A percentile compares a stretch with the other conserved stretches of the same genome.
phyloP scores from a whole-genome alignment of 73 alveolate genomes.

The Tetrahymena malaccensis region DNA sequence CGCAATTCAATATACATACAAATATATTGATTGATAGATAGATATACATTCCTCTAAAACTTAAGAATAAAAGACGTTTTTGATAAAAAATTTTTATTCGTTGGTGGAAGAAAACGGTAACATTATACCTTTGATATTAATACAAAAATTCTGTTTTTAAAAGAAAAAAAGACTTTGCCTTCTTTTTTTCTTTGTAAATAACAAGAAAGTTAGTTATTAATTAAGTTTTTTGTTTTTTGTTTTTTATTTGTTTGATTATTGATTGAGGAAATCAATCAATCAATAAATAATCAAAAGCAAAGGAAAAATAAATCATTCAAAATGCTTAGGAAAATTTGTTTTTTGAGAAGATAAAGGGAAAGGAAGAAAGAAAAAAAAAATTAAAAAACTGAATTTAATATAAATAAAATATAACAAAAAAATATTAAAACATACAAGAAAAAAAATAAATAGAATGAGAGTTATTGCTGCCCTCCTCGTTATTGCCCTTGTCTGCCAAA shows the following conservation, averaged over 20 bases:
- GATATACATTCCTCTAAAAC: background rate
- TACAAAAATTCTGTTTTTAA: background rate
- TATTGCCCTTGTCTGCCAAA: background rate
- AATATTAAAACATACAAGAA: background rate
- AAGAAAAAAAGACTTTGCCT: background rate
- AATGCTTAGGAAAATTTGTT: background rate
- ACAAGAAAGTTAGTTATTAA: background rate
- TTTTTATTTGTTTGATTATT: background rate
- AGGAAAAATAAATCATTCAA: background rate
- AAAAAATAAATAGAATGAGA: background rate
- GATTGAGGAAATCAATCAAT: background rate
- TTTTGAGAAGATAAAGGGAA: background rate
- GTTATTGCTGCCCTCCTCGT: background rate
- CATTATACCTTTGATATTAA: background rate
- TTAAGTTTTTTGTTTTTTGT: background rate
- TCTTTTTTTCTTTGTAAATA: background rate
- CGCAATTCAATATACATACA: background rate
- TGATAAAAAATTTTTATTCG: background rate
- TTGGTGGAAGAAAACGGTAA: background rate
- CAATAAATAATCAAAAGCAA: no score
- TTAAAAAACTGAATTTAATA: background rate
- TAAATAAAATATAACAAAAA: background rate
- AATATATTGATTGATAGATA: background rate
- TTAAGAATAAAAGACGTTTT: background rate
- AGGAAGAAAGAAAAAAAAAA: background rate